Evolutionary conservation across 192 early-diverging fungal species (phyloP), one percentile per base, ranked within the genome.

Genomic region (Chytriomyces sp.): DNA sequence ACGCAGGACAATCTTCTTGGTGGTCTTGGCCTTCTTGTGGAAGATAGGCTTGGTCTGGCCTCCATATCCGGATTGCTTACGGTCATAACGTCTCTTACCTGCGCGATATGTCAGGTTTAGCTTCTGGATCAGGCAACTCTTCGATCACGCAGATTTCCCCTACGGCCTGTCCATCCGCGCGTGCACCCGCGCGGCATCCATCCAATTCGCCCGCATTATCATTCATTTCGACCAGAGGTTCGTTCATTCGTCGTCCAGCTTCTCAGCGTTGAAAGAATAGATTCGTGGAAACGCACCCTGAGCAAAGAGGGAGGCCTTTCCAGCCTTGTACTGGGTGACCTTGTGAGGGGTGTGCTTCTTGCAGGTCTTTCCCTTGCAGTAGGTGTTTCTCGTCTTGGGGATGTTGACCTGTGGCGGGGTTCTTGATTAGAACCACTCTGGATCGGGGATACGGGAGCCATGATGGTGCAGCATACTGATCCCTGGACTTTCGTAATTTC

Each of bases 11-110:
- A 98, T 81, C 92, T 99, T 99, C 91, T 98, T 99, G 86, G 95
- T 98, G 75, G 98, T 99, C 93, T 98, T 99, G 82, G 95, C 98
- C 93, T 99, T 99, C 91, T 99, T 99, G 92, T 98, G 95, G 94
- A 99, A 99, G 79, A 98, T 93, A 80, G 95, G 98, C 92, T 99
- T 99, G 86, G 95, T 98, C 89, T 99, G 98, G 89, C 98, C 98
- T 94, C 98, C 98, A 86, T 91, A 98, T 88, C 98, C 98, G 70
- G 89, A 90, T 85, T 98, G 96, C 91, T 99, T 99, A 79, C 95
- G 90, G 87, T 96, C 94, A 89, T 97, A 80, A 82, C 81, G 81
- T 44, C 81, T 75, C 77, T 82, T 82, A 67, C 90, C 81, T 82
- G 40, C 25, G 63, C 25, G 26, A n/a, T n/a, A n/a, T n/a, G n/a